Percentiles rank a stretch among this genome's conserved stretches.
These are phyloP conservation scores for Astragalus membranaceus DNA, from an alignment of 306 rosid species.

Conservation along the genomic window DNA sequence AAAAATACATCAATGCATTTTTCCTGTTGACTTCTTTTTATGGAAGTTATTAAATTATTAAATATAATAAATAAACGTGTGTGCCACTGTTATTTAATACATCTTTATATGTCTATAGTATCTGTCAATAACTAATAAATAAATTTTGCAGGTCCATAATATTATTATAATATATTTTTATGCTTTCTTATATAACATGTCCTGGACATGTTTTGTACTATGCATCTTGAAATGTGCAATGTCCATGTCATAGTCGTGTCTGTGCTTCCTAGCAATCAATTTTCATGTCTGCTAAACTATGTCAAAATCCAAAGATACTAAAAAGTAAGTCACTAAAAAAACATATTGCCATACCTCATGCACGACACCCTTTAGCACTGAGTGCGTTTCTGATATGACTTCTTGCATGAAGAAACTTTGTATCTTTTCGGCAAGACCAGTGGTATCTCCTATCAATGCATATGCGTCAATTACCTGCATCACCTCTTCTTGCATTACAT, in stretches of 20 bases:
- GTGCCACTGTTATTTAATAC: neutral
- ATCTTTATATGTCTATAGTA: neutral
- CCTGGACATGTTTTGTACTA: neutral
- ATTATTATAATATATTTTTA: neutral
- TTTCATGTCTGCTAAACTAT: constrained; percentile 12
- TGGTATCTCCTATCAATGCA: constrained; percentile 85
- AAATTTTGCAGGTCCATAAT: neutral
- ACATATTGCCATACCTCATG: constrained; percentile 54
- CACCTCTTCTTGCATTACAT: constrained; percentile 28
- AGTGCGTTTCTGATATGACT: constrained; percentile 89
- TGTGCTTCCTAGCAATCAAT: neutral
- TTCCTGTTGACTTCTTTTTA: too few relatives aligned
- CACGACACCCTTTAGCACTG: constrained; percentile 62
- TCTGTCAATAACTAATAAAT: neutral
- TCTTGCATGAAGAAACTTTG: constrained; percentile 99
- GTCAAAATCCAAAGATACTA: neutral
- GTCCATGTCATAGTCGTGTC: neutral
- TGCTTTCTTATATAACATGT: neutral
- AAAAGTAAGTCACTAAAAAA: constrained; percentile 6
- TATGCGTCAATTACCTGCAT: constrained; percentile 93
- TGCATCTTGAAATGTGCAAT: neutral
- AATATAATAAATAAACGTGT: neutral
- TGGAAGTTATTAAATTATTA: neutral
- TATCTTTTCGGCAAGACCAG: constrained; percentile 97
- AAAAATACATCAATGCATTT: too few relatives aligned